A percentile compares a stretch with the other conserved stretches of the same genome.
Evolutionary conservation across 2,329 filamentous ascomycete genomes (phyloP).

Genomic region (Ceratocystis smalleyi): DNA sequence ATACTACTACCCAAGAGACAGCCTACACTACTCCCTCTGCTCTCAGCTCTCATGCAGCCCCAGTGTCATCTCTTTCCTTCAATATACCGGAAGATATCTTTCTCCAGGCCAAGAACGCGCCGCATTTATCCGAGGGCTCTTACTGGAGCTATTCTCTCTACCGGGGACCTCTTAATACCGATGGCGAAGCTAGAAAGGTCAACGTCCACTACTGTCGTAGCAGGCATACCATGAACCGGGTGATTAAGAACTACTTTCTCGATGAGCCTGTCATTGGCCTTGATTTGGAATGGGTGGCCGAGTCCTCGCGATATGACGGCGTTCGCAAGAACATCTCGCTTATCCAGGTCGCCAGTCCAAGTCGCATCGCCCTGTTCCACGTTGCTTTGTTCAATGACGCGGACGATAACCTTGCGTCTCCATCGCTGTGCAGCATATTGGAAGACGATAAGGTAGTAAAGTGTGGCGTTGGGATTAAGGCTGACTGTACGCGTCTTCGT

Average conservation of each 20-base stretch:
- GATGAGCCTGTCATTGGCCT: constrained; percentile 63
- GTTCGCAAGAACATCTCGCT: constrained; percentile 59
- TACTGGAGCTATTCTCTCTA: constrained; percentile 60
- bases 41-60: constrained; percentile 22
- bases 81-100: constrained; percentile 34
- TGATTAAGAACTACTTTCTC: constrained; percentile 47
- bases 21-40: constrained; percentile 3
- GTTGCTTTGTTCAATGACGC: constrained; percentile 45
- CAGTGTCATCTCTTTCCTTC: constrained; percentile 29
- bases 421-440: constrained; percentile 55
- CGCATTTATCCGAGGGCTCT: constrained; percentile 31
- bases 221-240: constrained; percentile 48
- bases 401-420: constrained; percentile 45
- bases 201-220: constrained; percentile 65
- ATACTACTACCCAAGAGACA: background rate
- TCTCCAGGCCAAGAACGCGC: constrained; percentile 32
- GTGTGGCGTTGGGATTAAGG: constrained; percentile 59
- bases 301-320: constrained; percentile 31
- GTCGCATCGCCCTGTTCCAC: constrained; percentile 68
- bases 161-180: constrained; percentile 29
- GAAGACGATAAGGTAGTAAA: constrained; percentile 57
- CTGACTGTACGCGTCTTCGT: constrained; percentile 51
- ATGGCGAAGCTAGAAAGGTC: constrained; percentile 36
- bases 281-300: constrained; percentile 68
- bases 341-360: constrained; percentile 66